Evolutionary conservation across 306 rosid genomes (phyloP), one percentile per base, ranked within the genome.

Genomic region (Urtica urens): DNA sequence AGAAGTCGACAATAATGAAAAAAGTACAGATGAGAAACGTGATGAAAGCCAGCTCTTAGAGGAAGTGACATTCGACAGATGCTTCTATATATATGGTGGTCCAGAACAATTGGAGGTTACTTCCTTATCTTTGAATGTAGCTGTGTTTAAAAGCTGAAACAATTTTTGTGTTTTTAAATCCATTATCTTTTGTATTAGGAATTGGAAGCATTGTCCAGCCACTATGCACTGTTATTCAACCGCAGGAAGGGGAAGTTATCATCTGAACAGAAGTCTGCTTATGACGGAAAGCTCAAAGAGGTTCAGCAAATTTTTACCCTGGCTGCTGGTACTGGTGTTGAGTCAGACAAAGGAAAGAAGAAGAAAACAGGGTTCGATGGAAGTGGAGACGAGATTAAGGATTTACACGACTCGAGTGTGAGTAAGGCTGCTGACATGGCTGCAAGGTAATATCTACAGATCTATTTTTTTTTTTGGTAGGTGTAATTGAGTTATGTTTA

Each of bases 371-470:
- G 68, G 63, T 72, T 59, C 53, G 78, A 78, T 64, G 87, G 83
- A 67, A 75, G 75, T 63, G 58, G 55, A 49, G 78, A 79, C 60
- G 96, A 85, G 78, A 73, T 82, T 73, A 85, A 75, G 71, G 83
- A 65, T 55, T 69, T 92, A 61, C 92, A 92, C 26, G 87, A 92
- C 62, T 72, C 94, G 50, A 92, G 96, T 54, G 73, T 92, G 50
- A 70, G 74, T 74, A 82, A 82, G 74, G 99, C 99, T 73, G 99
- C 96, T 55, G 87, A 92, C 65, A 77, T 92, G 99, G 96, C 95
- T 30, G 76, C 90, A 19, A 93, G 97, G 97, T 90, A 90, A 64
- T 55, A n/a, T n/a, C n/a, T n/a, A n/a, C n/a, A n/a, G n/a, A n/a
- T n/a, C n/a, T n/a, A n/a, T n/a, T n/a, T n/a, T n/a, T n/a, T n/a